Percentiles rank a stretch among this genome's conserved stretches.
These are phyloP conservation scores for Mucor sp. DNA, from an alignment of 371 early-diverging fungal species.

Conservation along the genomic window DNA sequence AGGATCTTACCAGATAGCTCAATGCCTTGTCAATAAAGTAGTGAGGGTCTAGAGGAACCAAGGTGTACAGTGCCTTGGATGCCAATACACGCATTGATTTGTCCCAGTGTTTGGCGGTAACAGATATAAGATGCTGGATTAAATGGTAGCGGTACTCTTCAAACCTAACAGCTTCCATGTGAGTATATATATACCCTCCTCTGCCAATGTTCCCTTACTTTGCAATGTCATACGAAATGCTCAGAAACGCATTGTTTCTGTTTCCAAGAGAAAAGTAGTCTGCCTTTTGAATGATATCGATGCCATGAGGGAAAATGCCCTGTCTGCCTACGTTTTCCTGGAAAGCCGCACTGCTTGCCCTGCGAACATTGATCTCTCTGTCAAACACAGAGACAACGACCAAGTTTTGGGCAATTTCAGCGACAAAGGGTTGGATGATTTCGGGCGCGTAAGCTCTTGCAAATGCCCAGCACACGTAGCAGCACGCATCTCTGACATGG, in stretches of 20 bases:
- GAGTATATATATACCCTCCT: background rate
- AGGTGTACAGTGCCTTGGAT: conserved; percentile 65
- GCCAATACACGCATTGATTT: conserved; percentile 75
- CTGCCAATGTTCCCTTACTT: conserved; percentile 48
- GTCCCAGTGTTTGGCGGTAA: conserved; percentile 88
- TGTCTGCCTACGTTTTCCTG: conserved; percentile 97
- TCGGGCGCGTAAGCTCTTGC: conserved; percentile 88
- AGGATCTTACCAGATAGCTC: conserved; percentile 33
- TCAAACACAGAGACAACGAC: conserved; percentile 87
- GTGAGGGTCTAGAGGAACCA: conserved; percentile 62
- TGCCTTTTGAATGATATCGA: conserved; percentile 85
- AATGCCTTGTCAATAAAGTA: conserved; percentile 58
- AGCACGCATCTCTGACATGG: conserved; percentile 96
- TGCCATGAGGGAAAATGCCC: conserved; percentile 93
- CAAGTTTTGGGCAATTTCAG: conserved; percentile 70
- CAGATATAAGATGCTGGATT: conserved; percentile 67
- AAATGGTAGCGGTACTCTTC: conserved; percentile 73
- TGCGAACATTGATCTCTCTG: conserved; percentile 91
- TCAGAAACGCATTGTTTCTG: conserved; percentile 69
- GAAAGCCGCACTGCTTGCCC: conserved; percentile 97
- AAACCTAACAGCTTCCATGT: conserved; percentile 55
- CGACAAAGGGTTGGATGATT: conserved; percentile 61
- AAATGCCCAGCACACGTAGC: conserved; percentile 97
- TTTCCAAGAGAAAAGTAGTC: conserved; percentile 94
- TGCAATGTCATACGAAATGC: conserved; percentile 70